phyloP scores from a whole-genome alignment of 495 filamentous ascomycete genomes.

The Neurospora intermedia region DNA sequence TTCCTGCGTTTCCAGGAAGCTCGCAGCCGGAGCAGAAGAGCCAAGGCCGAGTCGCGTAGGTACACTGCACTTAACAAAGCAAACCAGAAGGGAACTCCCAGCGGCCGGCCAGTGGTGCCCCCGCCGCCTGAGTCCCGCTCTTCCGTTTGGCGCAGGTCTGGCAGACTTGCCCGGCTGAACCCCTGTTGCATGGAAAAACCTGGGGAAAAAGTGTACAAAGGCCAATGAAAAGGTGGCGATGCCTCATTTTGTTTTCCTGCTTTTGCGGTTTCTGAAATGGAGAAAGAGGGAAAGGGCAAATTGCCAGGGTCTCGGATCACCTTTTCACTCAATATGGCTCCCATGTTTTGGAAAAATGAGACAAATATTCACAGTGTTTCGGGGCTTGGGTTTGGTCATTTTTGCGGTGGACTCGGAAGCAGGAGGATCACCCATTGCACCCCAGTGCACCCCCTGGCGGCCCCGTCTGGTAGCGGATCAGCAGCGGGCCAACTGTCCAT shows the following conservation, averaged over 20 bases:
- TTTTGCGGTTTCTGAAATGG: neutral
- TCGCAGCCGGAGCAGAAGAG: neutral
- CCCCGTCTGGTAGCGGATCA: neutral
- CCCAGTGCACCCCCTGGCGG: neutral
- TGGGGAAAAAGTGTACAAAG: neutral
- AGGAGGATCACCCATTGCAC: neutral
- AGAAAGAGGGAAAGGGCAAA: neutral
- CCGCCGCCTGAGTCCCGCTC: neutral
- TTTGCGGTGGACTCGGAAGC: neutral
- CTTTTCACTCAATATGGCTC: neutral
- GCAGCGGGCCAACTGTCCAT: neutral
- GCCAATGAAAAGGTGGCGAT: neutral
- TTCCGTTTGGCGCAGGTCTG: neutral
- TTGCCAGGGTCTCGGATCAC: neutral
- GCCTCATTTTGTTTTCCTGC: neutral
- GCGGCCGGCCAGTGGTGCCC: neutral
- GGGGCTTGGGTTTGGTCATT: neutral
- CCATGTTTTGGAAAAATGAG: neutral
- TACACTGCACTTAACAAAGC: neutral
- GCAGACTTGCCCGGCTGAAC: neutral
- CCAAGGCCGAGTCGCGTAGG: neutral
- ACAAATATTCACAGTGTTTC: neutral
- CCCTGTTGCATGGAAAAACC: neutral
- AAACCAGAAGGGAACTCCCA: neutral
- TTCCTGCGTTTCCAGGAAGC: neutral